Base-by-base conservation (phyloP, 2,329 filamentous ascomycete species). In the Aspergillus sclerotialis region DNA sequence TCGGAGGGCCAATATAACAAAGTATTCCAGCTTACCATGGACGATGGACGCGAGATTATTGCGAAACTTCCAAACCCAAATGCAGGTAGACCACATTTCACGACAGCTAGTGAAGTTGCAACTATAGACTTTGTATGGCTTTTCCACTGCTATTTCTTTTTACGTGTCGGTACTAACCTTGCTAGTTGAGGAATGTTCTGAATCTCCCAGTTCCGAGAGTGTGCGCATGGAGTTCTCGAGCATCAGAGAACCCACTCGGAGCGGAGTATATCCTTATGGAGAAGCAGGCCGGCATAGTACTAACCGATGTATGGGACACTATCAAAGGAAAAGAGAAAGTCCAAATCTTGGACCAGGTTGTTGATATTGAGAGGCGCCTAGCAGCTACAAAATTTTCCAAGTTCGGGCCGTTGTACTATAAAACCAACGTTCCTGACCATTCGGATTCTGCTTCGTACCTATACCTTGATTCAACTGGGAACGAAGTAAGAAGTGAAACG, bases 241-340 rank as follows among this genome's bases (percentile, higher is more conserved):
- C 42, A 26, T 34, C 36, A 30, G 47, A 60, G 11, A 63, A 60
- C 30, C 36, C 52, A 31, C 49, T 60, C 30, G 55, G 58, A 9
- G 57, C 57, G 26, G 58, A 63, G 44, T 64, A 57, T 30, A 54
- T 65, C 24, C 46, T 65, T 14, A 61, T 61, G 53, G 60, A 60
- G 36, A 50, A 54, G 13, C 32, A 43, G 6, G 15, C 41, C 10
- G 45, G 45, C 2, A 24, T 42, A 8, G 17, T 40, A 18, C 40
- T 52, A 16, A 40, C 29, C 3, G 37, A 49, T 33, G 35, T 49
- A 28, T 53, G 44, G 48, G 37, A 39, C 3, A 30, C 3, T 14
- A 37, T 50, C 16, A 45, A 43, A 31, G 44, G 40, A 26, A 45
- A 45, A 15, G 37, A 45, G 17, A 51, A 49, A 39, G 43, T 34